Base-by-base conservation (phyloP, 208 protist species). In the Dictyostelium gargantuum region DNA sequence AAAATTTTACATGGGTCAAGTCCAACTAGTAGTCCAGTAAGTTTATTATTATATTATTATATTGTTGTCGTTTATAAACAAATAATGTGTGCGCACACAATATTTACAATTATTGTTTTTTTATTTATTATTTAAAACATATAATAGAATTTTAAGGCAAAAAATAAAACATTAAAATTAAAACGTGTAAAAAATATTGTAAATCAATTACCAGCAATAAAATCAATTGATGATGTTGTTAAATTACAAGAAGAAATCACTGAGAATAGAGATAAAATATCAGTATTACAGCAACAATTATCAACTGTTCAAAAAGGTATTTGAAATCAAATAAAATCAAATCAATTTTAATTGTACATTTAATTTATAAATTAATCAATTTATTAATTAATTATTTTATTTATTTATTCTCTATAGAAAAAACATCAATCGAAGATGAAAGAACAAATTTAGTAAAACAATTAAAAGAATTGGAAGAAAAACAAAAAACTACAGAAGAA, bases 161-260 rank as follows among this genome's bases (percentile, higher is more conserved):
- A 74, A 11, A 79, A 54, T 68, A 79, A 77, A 48, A 35, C 46
- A 38, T 75, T 85, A 52, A 89, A 89, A 79, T 21, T 48, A 23
- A 86, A 89, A 42, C 76, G 82, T 79, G 15, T 89, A 19, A 63
- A n/a, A 19, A 79, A 40, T 79, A 66, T 89, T 21, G 44, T 40
- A 13, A 61, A 75, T 66, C 13, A 79, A 40, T 54, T 79, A 40
- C 68, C 82, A 79, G 35, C 61, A 29, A 86, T 86, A 40, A 76
- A 76, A 66, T 77, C 66, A 48, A 77, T 86, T 42, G 81, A 86
- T 44, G 81, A 89, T 63, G 82, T 89, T 75, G 48, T 89, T 15
- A 89, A 89, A 40, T 48, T 89, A 54, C 82, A 89, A 79, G 68
- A 89, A 52, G 82, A 89, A n/a, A 89, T 89, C 35, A 89, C 82